Percentiles rank a stretch among this genome's conserved stretches.
phyloP scores from a whole-genome alignment of 208 protist genomes.

The Trichomonas tenax region DNA sequence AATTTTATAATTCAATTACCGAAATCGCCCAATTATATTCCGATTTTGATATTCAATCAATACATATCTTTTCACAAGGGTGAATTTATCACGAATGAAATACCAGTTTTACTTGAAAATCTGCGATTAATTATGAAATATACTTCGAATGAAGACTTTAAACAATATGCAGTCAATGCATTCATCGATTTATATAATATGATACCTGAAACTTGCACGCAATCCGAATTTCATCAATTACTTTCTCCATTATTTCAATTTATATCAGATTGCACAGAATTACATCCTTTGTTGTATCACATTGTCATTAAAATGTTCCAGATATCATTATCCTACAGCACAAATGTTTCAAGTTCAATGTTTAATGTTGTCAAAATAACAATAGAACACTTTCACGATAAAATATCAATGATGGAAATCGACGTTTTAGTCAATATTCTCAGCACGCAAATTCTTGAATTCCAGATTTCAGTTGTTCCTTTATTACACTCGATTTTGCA shows the following conservation, averaged over 20 bases:
- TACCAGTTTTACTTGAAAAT: not conserved
- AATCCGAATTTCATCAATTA: not conserved
- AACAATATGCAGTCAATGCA: not conserved
- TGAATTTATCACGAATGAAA: not conserved
- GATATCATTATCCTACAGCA: not conserved
- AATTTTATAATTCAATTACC: not conserved
- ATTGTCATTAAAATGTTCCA: not conserved
- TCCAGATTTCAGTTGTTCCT: not conserved
- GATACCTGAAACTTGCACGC: not conserved
- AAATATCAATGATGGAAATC: not conserved
- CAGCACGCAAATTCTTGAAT: not conserved
- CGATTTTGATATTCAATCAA: not conserved
- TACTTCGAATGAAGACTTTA: not conserved
- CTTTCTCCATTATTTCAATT: not conserved
- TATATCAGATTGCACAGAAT: not conserved
- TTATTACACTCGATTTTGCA: not conserved
- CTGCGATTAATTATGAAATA: not conserved
- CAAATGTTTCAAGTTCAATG: not conserved
- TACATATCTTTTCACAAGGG: not conserved
- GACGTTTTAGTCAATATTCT: not conserved
- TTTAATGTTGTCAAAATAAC: not conserved
- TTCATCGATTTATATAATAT: not conserved
- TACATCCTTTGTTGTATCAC: not conserved
- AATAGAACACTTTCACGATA: not conserved
- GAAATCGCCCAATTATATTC: not conserved